phyloP scores from a whole-genome alignment of 2,329 filamentous ascomycete species.

The Magnaporthiopsis poae region DNA sequence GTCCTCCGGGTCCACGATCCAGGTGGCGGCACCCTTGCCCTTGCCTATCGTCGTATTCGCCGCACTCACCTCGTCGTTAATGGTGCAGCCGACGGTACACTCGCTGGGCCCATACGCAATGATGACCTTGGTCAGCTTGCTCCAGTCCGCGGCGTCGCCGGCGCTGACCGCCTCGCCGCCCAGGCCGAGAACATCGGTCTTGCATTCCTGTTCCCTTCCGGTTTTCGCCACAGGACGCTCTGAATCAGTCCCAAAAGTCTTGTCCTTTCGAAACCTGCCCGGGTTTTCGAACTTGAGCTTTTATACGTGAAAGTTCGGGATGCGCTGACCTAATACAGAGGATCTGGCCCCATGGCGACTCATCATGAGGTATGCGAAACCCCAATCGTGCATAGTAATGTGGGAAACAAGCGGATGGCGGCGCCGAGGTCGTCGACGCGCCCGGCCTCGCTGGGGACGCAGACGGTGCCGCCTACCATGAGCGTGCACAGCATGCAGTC shows the following conservation, averaged over 20 bases:
- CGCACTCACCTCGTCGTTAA: constrained; percentile 18
- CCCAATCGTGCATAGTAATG: too few relatives aligned
- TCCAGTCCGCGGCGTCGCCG: constrained; percentile 38
- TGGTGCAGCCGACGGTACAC: constrained; percentile 34
- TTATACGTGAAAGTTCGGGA: too few relatives aligned
- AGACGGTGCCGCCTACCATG: constrained; percentile 27
- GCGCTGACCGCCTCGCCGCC: constrained; percentile 45
- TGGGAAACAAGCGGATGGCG: too few relatives aligned
- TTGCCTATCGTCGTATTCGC: constrained; percentile 17
- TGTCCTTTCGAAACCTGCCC: too few relatives aligned
- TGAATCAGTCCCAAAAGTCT: too few relatives aligned
- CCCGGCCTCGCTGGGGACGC: constrained; percentile 27
- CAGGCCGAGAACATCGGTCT: constrained; percentile 36
- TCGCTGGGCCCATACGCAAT: constrained; percentile 46
- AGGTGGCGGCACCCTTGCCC: constrained; percentile 10
- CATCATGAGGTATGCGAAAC: too few relatives aligned
- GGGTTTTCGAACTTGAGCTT: too few relatives aligned
- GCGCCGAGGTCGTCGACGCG: constrained; percentile 25
- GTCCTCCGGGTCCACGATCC: constrained; percentile 20
- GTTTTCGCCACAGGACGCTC: too few relatives aligned
- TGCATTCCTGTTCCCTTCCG: too few relatives aligned
- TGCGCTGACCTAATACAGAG: too few relatives aligned
- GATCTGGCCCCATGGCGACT: too few relatives aligned
- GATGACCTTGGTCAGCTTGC: constrained; percentile 32
- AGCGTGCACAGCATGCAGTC: constrained; percentile 26